A percentile compares a stretch with the other conserved stretches of the same genome.
Evolutionary conservation across 208 protist species (phyloP).

Genomic region (Novymonas esmeraldas): DNA sequence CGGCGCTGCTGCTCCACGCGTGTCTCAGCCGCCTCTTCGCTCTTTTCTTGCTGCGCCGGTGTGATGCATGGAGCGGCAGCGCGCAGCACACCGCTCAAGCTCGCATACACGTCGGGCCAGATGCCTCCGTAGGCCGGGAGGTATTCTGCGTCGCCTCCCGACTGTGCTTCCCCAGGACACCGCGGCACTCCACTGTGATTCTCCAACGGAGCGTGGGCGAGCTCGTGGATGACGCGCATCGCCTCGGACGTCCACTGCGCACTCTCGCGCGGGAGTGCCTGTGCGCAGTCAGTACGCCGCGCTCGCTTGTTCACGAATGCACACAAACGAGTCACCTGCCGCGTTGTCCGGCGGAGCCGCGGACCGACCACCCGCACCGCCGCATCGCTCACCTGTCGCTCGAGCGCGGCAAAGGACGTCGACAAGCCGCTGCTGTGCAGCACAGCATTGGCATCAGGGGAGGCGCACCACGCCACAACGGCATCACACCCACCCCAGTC

Average conservation of each 20-base stretch:
- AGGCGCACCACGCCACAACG: not conserved
- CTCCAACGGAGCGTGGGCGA: conserved; percentile 4
- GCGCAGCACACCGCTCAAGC: not conserved
- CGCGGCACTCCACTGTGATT: too few relatives aligned
- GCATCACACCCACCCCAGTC: not conserved
- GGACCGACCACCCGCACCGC: not conserved
- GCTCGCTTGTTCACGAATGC: not conserved
- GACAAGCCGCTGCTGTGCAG: conserved; percentile 23
- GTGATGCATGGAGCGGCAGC: not conserved
- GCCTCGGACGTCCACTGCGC: conserved; percentile 12
- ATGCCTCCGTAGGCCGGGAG: not conserved
- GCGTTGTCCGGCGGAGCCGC: conserved; percentile 1
- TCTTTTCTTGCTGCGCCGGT: not conserved
- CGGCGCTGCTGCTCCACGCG: conserved; percentile 18
- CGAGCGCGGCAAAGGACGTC: conserved; percentile 9
- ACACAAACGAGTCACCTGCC: conserved; percentile 1
- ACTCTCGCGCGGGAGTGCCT: not conserved
- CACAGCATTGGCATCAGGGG: not conserved
- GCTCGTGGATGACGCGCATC: not conserved
- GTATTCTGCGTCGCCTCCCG: too few relatives aligned
- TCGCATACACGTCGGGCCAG: not conserved
- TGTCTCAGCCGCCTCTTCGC: not conserved
- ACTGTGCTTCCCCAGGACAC: too few relatives aligned
- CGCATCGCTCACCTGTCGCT: conserved; percentile 2
- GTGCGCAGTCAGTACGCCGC: not conserved